Base-by-base conservation (phyloP, 768 basidiomycete species). In the Amanita pseudoporphyria region DNA sequence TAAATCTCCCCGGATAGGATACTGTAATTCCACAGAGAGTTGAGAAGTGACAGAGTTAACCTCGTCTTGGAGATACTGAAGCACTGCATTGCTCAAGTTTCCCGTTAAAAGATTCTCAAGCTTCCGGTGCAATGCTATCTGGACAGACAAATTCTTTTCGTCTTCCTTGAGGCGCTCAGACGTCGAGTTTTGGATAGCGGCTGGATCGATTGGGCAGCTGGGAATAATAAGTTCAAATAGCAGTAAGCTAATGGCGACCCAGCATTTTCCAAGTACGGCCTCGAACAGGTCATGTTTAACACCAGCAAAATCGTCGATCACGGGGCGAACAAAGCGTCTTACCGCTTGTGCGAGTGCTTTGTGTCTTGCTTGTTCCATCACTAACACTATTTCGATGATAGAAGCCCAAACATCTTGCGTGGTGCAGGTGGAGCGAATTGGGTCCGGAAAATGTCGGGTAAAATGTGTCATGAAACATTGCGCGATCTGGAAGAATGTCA, bases 171-270 rank as follows among this genome's bases (percentile, higher is more conserved):
- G 70, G 24, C 81, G 77, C 26, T 68, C 62, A 1, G 59, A 58
- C 0, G 69, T 66, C 42, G 69, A 75, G 45, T 68, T 72, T 47
- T 80, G 72, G 30, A 82, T 74, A 19, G 80, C 81, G 6, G 83
- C 81, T 22, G 96, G 96, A 62, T 99, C 96, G 43, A 97, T 66
- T 2, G 94, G 91, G 1, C 78, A 67, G 61, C 90, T 77, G 0
- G 96, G 92, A 33, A 98, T 71, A 59, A 84, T 84, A 16, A 94
- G 73, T 3, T 82, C 71, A 19, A 91, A 61, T 21, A 93, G 63
- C 47, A 82, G 55, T 14, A 71, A 71, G 39, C 77, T 73, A 43
- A 87, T 59, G 1, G 73, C 74, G 28, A 89, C 67, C 81, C 84
- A 94, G 49, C 60, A 67, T 21, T 60, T 56, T 7, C 70, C 66